Conservation (phyloP, 148 eudicot genomes). For the Linanthus parryae region DNA sequence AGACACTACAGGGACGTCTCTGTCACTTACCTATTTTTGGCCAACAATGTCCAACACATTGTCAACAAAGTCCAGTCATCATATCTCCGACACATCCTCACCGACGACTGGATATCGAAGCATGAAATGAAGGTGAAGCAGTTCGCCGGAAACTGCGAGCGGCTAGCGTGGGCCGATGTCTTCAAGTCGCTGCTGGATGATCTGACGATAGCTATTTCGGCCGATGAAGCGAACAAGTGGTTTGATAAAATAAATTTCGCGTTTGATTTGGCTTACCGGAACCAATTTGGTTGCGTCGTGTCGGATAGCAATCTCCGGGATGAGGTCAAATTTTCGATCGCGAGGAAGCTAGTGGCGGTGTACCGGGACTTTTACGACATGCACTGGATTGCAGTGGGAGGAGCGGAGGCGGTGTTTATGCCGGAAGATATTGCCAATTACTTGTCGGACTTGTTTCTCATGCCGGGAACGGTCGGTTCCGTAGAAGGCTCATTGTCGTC, state of each 20-base stretch:
- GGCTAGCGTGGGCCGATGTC: conserved; percentile 61
- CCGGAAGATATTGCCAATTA: conserved; percentile 30
- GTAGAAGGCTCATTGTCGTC: conserved; percentile 14
- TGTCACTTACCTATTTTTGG: conserved; percentile 54
- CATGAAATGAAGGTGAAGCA: conserved; percentile 45
- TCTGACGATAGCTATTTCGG: conserved; percentile 22
- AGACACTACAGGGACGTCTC: conserved; percentile 56
- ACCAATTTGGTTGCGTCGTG: conserved; percentile 48
- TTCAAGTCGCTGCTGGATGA: conserved; percentile 27
- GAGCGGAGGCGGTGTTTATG: conserved; percentile 19
- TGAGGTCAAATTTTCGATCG: conserved; percentile 42
- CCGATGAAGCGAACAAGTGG: conserved; percentile 34
- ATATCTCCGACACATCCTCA: conserved; percentile 35
- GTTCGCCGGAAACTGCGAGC: conserved; percentile 55
- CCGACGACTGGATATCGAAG: conserved; percentile 58
- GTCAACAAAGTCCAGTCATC: conserved; percentile 40
- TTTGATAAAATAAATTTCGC: conserved; percentile 43
- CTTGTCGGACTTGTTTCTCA: conserved; percentile 27
- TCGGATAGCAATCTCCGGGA: conserved; percentile 48
- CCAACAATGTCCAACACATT: conserved; percentile 59
- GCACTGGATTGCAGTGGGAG: conserved; percentile 16
- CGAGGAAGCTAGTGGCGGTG: conserved; percentile 25
- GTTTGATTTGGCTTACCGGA: conserved; percentile 51
- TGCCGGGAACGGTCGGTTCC: conserved; percentile 5
- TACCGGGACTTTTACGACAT: conserved; percentile 45